Conservation (phyloP, 768 basidiomycete species). For the Naganishia antarctica region DNA sequence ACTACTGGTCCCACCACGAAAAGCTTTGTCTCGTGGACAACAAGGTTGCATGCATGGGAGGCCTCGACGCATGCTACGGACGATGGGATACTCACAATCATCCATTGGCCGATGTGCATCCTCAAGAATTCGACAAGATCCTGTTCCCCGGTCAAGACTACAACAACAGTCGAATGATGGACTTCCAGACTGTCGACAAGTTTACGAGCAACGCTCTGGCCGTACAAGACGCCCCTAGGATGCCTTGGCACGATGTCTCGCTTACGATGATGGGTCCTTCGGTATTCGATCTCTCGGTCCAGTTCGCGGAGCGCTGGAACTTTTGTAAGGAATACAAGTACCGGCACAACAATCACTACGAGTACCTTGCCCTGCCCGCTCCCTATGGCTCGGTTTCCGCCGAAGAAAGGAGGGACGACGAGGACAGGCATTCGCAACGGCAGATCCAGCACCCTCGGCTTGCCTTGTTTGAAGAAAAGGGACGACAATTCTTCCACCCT, state of each 20-base stretch:
- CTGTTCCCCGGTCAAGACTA: slow-evolving; percentile 91
- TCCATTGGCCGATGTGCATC: slow-evolving; percentile 87
- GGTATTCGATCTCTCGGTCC: slow-evolving; percentile 86
- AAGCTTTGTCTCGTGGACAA: slow-evolving; percentile 48
- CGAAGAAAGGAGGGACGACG: slow-evolving; percentile 34
- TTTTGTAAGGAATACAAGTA: slow-evolving; percentile 68
- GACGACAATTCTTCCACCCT: slow-evolving; percentile 46
- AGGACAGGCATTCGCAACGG: slow-evolving; percentile 34
- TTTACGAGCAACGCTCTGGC: slow-evolving; percentile 45
- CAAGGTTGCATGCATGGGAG: slow-evolving; percentile 62
- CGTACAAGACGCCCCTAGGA: slow-evolving; percentile 50
- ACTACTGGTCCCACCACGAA: slow-evolving; percentile 40
- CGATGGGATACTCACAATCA: slow-evolving; percentile 85
- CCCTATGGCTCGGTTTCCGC: slow-evolving; percentile 42
- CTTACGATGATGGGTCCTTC: slow-evolving; percentile 58
- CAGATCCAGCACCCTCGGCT: slow-evolving; percentile 46
- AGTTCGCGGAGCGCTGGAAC: slow-evolving; percentile 55
- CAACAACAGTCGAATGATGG: slow-evolving; percentile 60
- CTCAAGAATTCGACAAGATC: slow-evolving; percentile 71
- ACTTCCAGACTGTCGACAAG: slow-evolving; percentile 63
- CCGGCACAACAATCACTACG: slow-evolving; percentile 47
- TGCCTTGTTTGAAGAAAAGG: slow-evolving; percentile 44
- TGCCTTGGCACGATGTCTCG: slow-evolving; percentile 93
- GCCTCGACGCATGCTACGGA: slow-evolving; percentile 92
- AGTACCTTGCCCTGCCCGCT: slow-evolving; percentile 47